A percentile compares a stretch with the other conserved stretches of the same genome.
phyloP scores from a whole-genome alignment of 1,284 basidiomycete genomes.

The Jaminaea rosea region DNA sequence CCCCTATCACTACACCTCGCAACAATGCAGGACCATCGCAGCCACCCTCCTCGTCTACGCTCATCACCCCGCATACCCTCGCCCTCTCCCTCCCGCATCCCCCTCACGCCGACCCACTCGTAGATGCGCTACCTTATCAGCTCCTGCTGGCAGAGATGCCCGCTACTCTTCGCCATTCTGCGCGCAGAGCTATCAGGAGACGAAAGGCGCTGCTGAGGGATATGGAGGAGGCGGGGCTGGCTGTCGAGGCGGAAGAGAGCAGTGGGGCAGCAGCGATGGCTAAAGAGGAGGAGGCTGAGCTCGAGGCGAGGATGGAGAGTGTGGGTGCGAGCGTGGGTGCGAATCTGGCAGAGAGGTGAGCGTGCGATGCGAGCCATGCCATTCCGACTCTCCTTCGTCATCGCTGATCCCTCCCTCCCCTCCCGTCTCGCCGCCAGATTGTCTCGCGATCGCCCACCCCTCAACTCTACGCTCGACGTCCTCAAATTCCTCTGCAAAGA shows the following conservation, averaged over 20 bases:
- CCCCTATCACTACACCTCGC: no score
- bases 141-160: constrained; percentile 1
- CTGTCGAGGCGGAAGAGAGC: neutral
- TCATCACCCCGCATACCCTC: neutral
- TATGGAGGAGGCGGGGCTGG: neutral
- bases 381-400: neutral
- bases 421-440: constrained; percentile 42
- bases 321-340: neutral
- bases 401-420: neutral
- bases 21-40: no score
- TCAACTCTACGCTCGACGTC: constrained; percentile 73
- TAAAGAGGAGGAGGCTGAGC: neutral
- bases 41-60: no score
- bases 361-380: neutral
- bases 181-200: neutral
- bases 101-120: neutral
- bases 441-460: constrained; percentile 63
- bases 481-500: constrained; percentile 96
- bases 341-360: neutral
- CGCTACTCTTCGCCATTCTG: neutral
- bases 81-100: neutral
- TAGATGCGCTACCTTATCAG: neutral
- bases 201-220: neutral
- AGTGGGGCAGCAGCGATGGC: neutral
- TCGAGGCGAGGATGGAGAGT: neutral